Evolutionary conservation across 2,329 filamentous ascomycete genomes (phyloP), one percentile per base, ranked within the genome.

Genomic region (Arthrobotrys sinensis): DNA sequence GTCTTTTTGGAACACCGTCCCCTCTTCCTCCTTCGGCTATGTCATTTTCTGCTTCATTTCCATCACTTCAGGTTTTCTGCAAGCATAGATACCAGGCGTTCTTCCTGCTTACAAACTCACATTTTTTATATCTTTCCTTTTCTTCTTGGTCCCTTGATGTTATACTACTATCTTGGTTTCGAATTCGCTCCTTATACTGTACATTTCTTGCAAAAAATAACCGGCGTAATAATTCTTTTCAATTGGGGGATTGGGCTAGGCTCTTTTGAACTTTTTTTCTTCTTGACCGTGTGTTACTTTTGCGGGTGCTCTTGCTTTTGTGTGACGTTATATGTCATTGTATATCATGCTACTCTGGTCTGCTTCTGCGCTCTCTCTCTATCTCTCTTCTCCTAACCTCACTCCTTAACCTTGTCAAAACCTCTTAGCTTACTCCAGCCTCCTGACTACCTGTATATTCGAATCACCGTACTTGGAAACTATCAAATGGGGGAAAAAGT

Each of bases 231-330:
- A 67, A 63, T 80, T 60, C 52, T 65, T 80, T 80, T 77, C 64
- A 77, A 80, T 72, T 80, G 79, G 79, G 80, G 80, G 80, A 80
- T 80, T 60, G 72, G 80, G 82, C 80, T 57, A 65, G 55, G 70
- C 68, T 70, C 76, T 69, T 53, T 60, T 32, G 48, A 72, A 53
- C 67, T 69, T 70, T 63, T 65, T 43, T 48, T 72, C 73, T 67
- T 78, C 38, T 60, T 68, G 68, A 53, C 46, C 57, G 28, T 63
- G 66, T 57, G 45, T 53, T 60, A 53, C 40, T 52, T 62, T 63
- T 64, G 57, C 28, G 36, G 28, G 43, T 70, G 50, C 40, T 62
- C 43, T 48, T 52, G n/a, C 21, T 50, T 52, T 50, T 46, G 66
- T 52, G 62, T 28, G 36, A 60, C 19, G 55, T 60, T 60, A 28